Evolutionary conservation across 192 early-diverging fungal genomes (phyloP), one percentile per base, ranked within the genome.

Genomic region (Dissophora ornata): DNA sequence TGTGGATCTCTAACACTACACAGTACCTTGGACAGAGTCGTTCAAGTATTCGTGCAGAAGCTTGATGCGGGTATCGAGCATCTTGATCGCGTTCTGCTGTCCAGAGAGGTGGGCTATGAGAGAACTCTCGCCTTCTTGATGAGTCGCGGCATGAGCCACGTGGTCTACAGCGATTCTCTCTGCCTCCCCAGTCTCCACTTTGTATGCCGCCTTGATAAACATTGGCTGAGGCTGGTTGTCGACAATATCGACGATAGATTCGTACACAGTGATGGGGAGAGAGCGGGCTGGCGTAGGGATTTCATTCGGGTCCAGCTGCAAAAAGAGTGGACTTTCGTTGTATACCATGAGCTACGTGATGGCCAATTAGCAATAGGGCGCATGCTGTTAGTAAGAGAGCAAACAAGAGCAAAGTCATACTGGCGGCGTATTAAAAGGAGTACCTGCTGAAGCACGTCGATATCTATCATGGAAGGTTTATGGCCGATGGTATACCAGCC

Each of bases 131-230:
- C 80, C 75, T 29, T 81, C 69, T 29, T 86, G 87, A 15, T 73
- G 69, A n/a, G 82, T 84, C 13, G 84, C 84, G 6, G 83, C 85
- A 48, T 90, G 87, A 19, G 93, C 92, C 33, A 95, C 90, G 70
- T 95, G 93, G 68, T 96, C 92, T 11, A 96, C 89, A 10, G 94
- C 92, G 67, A 96, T 93, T 38, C 93, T 84, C 67, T 96, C 94
- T 30, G 93, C 93, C 58, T 96, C 94, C 25, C 88, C 89, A 7
- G 94, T 94, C 60, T 93, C 93, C 24, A 96, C 87, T 63, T 88
- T 90, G 78, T 93, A 96, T 26, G 82, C 54, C 16, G 84, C 62
- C 61, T 86, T 79, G 11, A 88, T 82, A 62, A 96, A 93, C 36
- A 90, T 68, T 26, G 88, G 82, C 44, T 87, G 82, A 7, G 87